Conservation (phyloP, 108 stramenopile genomes). For the Fragilariopsis cylindrus region DNA sequence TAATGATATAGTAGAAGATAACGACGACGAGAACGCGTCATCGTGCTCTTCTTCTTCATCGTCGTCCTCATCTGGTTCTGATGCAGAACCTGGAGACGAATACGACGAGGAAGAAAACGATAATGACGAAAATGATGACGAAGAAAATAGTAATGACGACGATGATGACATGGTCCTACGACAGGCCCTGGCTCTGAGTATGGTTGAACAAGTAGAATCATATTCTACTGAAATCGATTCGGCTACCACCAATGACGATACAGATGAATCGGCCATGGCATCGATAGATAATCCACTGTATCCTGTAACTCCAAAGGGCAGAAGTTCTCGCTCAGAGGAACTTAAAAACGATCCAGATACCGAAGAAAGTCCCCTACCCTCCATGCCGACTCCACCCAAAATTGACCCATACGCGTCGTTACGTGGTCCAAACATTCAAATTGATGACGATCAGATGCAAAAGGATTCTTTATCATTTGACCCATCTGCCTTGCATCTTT, state of each 20-base stretch:
- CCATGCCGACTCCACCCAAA: slow-evolving; percentile 32
- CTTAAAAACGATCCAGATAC: not conserved
- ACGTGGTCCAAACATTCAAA: not conserved
- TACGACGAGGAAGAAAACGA: slow-evolving; percentile 28
- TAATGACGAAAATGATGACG: slow-evolving; percentile 28
- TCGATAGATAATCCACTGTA: not conserved
- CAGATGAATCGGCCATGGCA: not conserved
- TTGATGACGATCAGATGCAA: slow-evolving; percentile 24
- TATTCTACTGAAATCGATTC: slow-evolving; percentile 8
- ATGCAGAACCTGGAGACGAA: slow-evolving; percentile 22
- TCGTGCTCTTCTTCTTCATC: slow-evolving; percentile 45
- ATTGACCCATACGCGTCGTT: slow-evolving; percentile 27
- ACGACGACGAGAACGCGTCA: slow-evolving; percentile 8
- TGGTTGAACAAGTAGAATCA: slow-evolving; percentile 14
- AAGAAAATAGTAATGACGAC: slow-evolving; percentile 29
- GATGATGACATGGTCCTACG: slow-evolving; percentile 42
- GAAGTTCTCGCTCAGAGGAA: not conserved
- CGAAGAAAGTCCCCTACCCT: slow-evolving; percentile 40
- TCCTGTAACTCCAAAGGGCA: slow-evolving; percentile 18
- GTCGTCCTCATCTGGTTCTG: slow-evolving; percentile 30
- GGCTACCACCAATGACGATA: slow-evolving; percentile 7
- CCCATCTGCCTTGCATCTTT: slow-evolving; percentile 53
- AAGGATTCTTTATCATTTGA: slow-evolving; percentile 49
- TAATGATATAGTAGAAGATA: slow-evolving; percentile 10
- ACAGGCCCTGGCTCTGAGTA: slow-evolving; percentile 44